A percentile compares a stretch with the other conserved stretches of the same genome.
Conservation (phyloP, 345 rosid genomes). For the Camelina neglecta region DNA sequence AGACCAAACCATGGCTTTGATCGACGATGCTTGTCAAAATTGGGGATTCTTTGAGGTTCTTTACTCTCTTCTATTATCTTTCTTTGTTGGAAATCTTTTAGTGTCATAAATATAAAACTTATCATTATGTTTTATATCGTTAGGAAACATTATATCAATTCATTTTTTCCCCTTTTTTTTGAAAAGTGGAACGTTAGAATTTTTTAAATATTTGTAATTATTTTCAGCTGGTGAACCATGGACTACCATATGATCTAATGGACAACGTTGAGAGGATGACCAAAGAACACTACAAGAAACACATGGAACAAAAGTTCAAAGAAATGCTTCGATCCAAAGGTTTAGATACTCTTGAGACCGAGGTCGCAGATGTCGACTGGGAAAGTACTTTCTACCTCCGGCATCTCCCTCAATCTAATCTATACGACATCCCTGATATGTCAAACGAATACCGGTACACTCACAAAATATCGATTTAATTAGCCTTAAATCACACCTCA, state of each 20-base stretch:
- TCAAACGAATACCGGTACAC: slow-evolving; percentile 56
- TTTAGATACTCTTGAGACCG: slow-evolving; percentile 57
- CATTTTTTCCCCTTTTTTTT: background rate
- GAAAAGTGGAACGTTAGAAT: background rate
- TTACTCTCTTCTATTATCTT: slow-evolving; percentile 1
- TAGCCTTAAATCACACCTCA: background rate
- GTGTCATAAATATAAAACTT: background rate
- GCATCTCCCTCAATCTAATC: slow-evolving; percentile 69
- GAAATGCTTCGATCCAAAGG: slow-evolving; percentile 68
- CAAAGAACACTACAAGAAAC: slow-evolving; percentile 68
- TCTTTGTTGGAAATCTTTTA: background rate
- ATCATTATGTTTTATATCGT: background rate
- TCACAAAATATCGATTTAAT: background rate
- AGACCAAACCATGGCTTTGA: slow-evolving; percentile 58
- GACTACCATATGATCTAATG: slow-evolving; percentile 67
- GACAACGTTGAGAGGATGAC: slow-evolving; percentile 71
- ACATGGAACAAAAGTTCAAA: slow-evolving; percentile 69
- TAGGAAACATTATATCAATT: background rate
- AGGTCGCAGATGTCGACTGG: slow-evolving; percentile 73
- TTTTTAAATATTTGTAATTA: background rate
- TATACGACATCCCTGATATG: slow-evolving; percentile 64
- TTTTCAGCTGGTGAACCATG: slow-evolving; percentile 71
- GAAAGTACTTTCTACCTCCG: slow-evolving; percentile 77
- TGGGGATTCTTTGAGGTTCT: slow-evolving; percentile 92
- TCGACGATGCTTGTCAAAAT: slow-evolving; percentile 75